Base-by-base conservation (phyloP, 2,329 filamentous ascomycete genomes). In the Fusarium goolgardi region DNA sequence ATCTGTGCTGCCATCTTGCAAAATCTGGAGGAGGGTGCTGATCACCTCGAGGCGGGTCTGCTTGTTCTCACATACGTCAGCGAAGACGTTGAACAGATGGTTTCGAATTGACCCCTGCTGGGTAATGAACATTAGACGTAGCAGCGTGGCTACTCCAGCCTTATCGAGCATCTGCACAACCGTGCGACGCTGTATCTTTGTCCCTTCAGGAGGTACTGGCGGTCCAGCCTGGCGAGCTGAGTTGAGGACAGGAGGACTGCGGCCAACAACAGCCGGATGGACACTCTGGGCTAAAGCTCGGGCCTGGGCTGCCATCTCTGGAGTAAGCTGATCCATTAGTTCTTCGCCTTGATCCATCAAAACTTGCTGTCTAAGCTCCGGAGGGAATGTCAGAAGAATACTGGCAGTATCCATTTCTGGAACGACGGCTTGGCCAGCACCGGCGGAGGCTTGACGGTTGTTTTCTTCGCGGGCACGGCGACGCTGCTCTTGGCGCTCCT, bases 141-240 rank as follows among this genome's bases (percentile, higher is more conserved):
- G 85, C 34, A 99, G 83, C n/a, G 96, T 98, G 27, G 96, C 96
- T 69, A 99, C 90, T 27, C 96, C 96, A 46, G 94, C 87, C 80
- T 97, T 97, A 79, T 99, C 96, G 31, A 99, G 87, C 91, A 99
- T 97, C 77, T 99, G 96, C 25, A 97, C 92, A 59, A 96, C 91
- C 23, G 93, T 90, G 64, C 92, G 91, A 59, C 92, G 89, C 73
- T 91, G 90, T 37, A 84, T 81, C 80, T 94, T 95, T 76, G 85
- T 86, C 69, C 88, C 80, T 69, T 71, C 75, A 59, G 79, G 78
- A 44, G 82, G 82, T 55, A 82, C 84, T 9, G 73, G 56, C 12
- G 69, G 72, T n/a, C 59, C 70, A 39, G 62, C 63, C 34, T 67
- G 69, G 15, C 66, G 59, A 8, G 58, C 59, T 54, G 66, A 69